Evolutionary conservation across 441 rosid species (phyloP), one percentile per base, ranked within the genome.

Genomic region (Capsella rubella): DNA sequence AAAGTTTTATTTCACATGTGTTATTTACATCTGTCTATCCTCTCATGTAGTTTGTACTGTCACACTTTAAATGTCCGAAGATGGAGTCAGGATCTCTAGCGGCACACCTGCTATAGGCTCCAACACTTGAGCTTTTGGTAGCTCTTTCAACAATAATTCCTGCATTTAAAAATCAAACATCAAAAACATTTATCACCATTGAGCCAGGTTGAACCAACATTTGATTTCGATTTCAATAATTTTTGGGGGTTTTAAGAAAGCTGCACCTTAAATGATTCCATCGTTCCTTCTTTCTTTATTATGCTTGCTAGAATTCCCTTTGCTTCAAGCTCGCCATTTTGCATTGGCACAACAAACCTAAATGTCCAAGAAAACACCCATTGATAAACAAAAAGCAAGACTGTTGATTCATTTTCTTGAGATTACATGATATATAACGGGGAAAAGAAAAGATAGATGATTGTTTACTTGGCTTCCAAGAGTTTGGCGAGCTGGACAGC

Each of bases 401-500:
- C 13, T 58, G 34, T 49, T 49, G 16, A 47, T 54, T 49, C 72
- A 51, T 69, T 75, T 62, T 69, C 58, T 69, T 56, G 21, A 15
- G 25, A 47, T 7, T 47, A 7, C 39, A 8, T 2, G 39, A 46
- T n/a, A 7, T 15, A 46, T 15, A 46, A 14, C 37, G 7, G 47
- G 16, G 53, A 39, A 21, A 18, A 10, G 18, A 29, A 28, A 18
- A 16, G 11, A 60, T 18, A 9, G 66, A 25, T 51, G 46, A 6
- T 56, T 52, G 13, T 37, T 59, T 90, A 94, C 95, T 80, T 91
- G 83, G 92, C 98, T 59, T 79, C 49, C 62, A 94, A 80, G 75
- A 86, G 64, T 81, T 87, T 90, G 31, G 98, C 93, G 15, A 93
- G 91, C 80, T 82, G 84, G 58, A 94, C 88, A 4, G 98, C 97